Conservation (phyloP, 177 flowering plant species). For the Vitis hybrid region DNA sequence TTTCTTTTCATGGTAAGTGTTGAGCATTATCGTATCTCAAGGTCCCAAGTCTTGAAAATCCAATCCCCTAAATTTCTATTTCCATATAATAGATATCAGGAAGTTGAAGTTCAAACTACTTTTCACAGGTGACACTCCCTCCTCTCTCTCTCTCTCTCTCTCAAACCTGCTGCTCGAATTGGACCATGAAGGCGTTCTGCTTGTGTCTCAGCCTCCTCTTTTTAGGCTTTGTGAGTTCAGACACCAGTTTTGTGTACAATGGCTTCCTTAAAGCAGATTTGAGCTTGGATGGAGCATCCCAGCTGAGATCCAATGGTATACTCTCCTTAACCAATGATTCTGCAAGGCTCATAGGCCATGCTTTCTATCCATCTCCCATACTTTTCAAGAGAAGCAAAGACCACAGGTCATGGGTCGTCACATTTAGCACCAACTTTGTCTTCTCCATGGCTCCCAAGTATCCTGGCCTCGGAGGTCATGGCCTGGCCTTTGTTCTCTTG, state of each 20-base stretch:
- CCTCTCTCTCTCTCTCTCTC: background rate
- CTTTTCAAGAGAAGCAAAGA: constrained; percentile 14
- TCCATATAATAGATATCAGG: background rate
- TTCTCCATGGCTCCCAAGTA: constrained; percentile 17
- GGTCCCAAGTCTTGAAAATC: background rate
- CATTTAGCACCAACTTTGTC: constrained; percentile 24
- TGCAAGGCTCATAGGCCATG: constrained; percentile 22
- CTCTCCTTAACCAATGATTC: constrained; percentile 17
- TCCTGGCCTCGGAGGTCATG: constrained; percentile 20
- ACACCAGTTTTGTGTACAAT: constrained; percentile 16
- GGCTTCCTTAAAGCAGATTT: constrained; percentile 18
- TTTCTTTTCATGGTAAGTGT: background rate
- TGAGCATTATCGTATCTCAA: background rate
- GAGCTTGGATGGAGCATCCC: constrained; percentile 17
- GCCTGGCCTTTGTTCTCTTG: constrained; percentile 20
- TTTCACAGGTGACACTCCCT: background rate
- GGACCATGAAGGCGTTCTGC: constrained; percentile 6
- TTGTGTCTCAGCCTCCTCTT: constrained; percentile 15
- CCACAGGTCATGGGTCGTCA: background rate
- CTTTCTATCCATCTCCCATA: constrained; percentile 22
- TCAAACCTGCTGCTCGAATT: background rate
- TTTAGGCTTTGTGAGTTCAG: constrained; percentile 13
- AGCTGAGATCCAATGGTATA: constrained; percentile 13
- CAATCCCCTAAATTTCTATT: background rate
- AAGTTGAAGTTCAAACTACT: background rate